Conservation (phyloP, 208 protist species). For the Angomonas deanei region DNA sequence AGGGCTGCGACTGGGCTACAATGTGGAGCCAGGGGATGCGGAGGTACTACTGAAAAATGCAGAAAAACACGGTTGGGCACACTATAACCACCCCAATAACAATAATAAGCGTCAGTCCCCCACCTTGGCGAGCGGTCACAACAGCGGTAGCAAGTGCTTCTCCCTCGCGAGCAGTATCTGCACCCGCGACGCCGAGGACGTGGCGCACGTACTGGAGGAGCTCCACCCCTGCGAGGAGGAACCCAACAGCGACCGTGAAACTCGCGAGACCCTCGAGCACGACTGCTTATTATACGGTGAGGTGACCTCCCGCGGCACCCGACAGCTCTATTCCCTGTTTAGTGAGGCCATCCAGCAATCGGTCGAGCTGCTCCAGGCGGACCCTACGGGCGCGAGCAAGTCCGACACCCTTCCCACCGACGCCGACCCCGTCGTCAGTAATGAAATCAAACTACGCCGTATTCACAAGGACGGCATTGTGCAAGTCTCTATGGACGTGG, state of each 20-base stretch:
- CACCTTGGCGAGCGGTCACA: too few species aligned
- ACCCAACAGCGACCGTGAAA: too few species aligned
- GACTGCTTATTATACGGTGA: constrained; percentile 61
- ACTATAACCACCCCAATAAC: too few species aligned
- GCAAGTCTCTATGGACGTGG: constrained; percentile 46
- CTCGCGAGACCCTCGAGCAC: too few species aligned
- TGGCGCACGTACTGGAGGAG: too few species aligned
- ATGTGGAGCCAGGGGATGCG: constrained; percentile 26
- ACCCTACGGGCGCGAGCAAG: background rate
- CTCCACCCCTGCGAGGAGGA: too few species aligned
- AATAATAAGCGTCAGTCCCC: too few species aligned
- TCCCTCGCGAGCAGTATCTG: too few species aligned
- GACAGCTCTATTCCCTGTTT: constrained; percentile 42
- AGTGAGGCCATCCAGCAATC: constrained; percentile 1
- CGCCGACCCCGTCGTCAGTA: background rate
- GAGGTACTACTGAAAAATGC: constrained; percentile 9
- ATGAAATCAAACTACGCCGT: background rate
- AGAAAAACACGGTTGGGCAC: background rate
- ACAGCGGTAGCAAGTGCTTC: too few species aligned
- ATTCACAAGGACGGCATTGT: constrained; percentile 14
- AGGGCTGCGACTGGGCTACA: constrained; percentile 42
- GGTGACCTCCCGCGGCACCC: constrained; percentile 52
- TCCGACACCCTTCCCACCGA: background rate
- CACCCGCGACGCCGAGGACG: too few species aligned
- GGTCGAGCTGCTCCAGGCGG: background rate